A percentile compares a stretch with the other conserved stretches of the same genome.
Conservation (phyloP, 1,284 basidiomycete species). For the Rhizoctonia solani region DNA sequence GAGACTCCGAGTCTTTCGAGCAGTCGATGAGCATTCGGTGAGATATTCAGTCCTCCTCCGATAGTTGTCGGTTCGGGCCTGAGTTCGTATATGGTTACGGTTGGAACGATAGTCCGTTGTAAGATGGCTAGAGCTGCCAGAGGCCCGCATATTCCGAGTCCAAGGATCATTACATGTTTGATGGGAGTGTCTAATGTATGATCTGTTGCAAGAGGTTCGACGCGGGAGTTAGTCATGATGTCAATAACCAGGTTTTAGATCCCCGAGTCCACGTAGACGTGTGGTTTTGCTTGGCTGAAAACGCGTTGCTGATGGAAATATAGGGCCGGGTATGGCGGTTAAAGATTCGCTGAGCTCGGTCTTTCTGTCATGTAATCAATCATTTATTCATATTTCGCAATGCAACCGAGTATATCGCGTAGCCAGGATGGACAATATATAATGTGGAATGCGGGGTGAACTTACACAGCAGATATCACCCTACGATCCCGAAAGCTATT, state of each 20-base stretch:
- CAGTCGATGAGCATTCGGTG: conserved; percentile 30
- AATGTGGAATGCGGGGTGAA: too few relatives aligned
- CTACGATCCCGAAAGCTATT: too few relatives aligned
- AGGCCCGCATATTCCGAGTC: conserved; percentile 25
- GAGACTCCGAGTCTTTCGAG: conserved; percentile 33
- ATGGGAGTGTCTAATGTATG: conserved; percentile 3
- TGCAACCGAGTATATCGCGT: too few relatives aligned
- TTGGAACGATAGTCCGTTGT: conserved; percentile 16
- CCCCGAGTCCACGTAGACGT: neutral
- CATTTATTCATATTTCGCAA: too few relatives aligned
- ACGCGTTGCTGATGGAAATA: neutral
- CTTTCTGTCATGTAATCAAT: too few relatives aligned
- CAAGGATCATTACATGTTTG: conserved; percentile 24
- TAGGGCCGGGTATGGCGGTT: neutral
- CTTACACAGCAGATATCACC: too few relatives aligned
- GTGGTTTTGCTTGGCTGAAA: neutral
- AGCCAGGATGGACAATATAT: too few relatives aligned
- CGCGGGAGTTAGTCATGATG: neutral
- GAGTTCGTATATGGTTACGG: conserved; percentile 32
- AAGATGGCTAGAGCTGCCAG: conserved; percentile 31
- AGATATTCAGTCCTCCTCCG: conserved; percentile 32
- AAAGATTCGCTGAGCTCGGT: neutral
- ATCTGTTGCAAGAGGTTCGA: neutral
- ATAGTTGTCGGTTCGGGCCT: conserved; percentile 32
- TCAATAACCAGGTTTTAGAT: neutral